These are phyloP conservation scores for Rhizopogon sp. DNA, from an alignment of 768 basidiomycete genomes.

Conservation along the genomic window DNA sequence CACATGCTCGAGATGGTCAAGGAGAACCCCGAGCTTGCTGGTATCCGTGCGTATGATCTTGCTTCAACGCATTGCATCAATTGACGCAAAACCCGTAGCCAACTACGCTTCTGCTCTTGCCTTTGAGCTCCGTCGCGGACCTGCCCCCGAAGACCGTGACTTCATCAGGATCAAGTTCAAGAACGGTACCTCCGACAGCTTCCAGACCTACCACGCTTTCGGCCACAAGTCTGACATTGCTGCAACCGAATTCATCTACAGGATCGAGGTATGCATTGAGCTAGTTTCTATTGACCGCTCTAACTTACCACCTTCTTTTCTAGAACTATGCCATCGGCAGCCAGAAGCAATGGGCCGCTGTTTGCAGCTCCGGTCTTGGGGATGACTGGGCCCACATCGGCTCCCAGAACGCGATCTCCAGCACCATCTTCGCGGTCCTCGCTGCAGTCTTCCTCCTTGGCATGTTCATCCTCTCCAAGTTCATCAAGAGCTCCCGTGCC, in stretches of 20 bases:
- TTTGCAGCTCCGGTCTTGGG: slow-evolving; percentile 29
- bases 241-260: slow-evolving; percentile 81
- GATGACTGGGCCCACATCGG: slow-evolving; percentile 28
- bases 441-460: slow-evolving; percentile 33
- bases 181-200: slow-evolving; percentile 67
- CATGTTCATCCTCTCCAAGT: slow-evolving; percentile 28
- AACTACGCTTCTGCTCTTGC: slow-evolving; percentile 70
- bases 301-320: background rate
- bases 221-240: slow-evolving; percentile 73
- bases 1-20: slow-evolving; percentile 62
- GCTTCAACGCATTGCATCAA: background rate
- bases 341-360: slow-evolving; percentile 40
- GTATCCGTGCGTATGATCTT: slow-evolving; percentile 51
- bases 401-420: slow-evolving; percentile 24
- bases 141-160: slow-evolving; percentile 71
- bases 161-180: slow-evolving; percentile 83
- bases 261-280: slow-evolving; percentile 52
- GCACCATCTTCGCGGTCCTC: slow-evolving; percentile 27
- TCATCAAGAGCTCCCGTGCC: slow-evolving; percentile 28
- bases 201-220: slow-evolving; percentile 68
- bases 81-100: slow-evolving; percentile 37
- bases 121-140: slow-evolving; percentile 74
- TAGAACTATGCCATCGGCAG: slow-evolving; percentile 42
- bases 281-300: background rate
- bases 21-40: slow-evolving; percentile 52